A percentile compares a stretch with the other conserved stretches of the same genome.
These are phyloP conservation scores for Lolium multiflorum DNA, from an alignment of 176 grass and related monocot genomes.

Conservation along the genomic window DNA sequence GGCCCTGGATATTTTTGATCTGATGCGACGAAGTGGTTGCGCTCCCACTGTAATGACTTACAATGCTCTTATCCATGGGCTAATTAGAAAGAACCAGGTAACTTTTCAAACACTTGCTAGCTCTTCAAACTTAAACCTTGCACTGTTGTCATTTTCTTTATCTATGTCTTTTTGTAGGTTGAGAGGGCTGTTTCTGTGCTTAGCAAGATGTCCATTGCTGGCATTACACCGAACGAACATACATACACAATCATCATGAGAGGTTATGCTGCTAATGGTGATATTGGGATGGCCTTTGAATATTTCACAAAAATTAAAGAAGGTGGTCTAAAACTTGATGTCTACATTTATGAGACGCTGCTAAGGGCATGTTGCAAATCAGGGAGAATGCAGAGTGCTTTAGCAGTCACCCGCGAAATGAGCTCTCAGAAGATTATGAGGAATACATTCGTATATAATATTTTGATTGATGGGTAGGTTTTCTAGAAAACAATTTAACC, in stretches of 20 bases:
- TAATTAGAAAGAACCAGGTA: conserved; percentile 87
- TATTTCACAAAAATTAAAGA: conserved; percentile 97
- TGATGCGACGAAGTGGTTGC: conserved; percentile 82
- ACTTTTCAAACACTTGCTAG: conserved; percentile 29
- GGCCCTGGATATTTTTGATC: conserved; percentile 79
- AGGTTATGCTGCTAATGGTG: conserved; percentile 82
- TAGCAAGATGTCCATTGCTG: conserved; percentile 77
- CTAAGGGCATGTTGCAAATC: conserved; percentile 95
- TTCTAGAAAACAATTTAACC: conserved; percentile 25
- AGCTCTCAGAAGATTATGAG: conserved; percentile 74
- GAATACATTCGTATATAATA: conserved; percentile 97
- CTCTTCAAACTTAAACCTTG: conserved; percentile 15
- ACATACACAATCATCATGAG: conserved; percentile 95
- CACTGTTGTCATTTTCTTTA: conserved; percentile 10
- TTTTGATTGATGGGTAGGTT: conserved; percentile 93
- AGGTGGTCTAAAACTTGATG: conserved; percentile 74
- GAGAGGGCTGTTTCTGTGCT: conserved; percentile 81
- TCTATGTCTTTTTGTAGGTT: conserved; percentile 62
- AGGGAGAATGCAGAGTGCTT: conserved; percentile 96
- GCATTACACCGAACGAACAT: conserved; percentile 71
- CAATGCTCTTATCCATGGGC: conserved; percentile 94
- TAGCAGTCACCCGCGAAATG: conserved; percentile 91
- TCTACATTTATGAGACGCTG: conserved; percentile 91
- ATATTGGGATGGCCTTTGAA: conserved; percentile 86
- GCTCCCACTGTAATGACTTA: conserved; percentile 86